These are phyloP conservation scores for Ceratobasidium sp. DNA, from an alignment of 1,284 basidiomycete genomes.

Conservation along the genomic window DNA sequence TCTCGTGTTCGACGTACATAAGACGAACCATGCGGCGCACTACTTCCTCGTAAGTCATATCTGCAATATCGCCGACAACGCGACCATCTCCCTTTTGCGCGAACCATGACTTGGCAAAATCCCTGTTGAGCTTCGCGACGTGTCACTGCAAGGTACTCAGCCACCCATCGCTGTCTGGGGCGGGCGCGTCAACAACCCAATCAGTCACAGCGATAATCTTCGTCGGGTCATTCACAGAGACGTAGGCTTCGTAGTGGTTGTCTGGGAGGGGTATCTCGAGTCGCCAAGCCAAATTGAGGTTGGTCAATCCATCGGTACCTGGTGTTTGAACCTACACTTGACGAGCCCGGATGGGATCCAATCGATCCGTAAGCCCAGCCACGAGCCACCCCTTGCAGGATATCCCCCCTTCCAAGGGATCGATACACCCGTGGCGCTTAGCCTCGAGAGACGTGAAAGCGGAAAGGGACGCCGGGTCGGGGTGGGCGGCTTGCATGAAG, in stretches of 20 bases:
- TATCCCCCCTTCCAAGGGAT: conserved; percentile 55
- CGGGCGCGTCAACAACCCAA: conserved; percentile 41
- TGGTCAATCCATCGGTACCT: neutral
- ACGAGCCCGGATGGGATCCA: conserved; percentile 35
- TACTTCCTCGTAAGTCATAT: conserved; percentile 99
- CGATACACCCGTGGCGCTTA: conserved; percentile 51
- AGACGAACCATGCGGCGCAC: conserved; percentile 87
- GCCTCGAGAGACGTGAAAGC: conserved; percentile 58
- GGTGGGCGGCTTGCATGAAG: conserved; percentile 77
- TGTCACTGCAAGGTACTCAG: conserved; percentile 53
- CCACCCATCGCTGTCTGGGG: conserved; percentile 30
- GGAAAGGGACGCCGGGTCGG: conserved; percentile 56
- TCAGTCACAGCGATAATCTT: conserved; percentile 41
- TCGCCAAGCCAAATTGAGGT: conserved; percentile 40
- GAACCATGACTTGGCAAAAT: conserved; percentile 98
- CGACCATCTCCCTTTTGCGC: conserved; percentile 89
- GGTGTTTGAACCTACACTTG: conserved; percentile 40
- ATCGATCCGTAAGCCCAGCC: conserved; percentile 6
- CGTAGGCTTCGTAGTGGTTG: conserved; percentile 41
- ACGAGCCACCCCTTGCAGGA: conserved; percentile 48
- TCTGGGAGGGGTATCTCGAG: conserved; percentile 40
- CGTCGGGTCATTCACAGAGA: conserved; percentile 38
- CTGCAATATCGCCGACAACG: conserved; percentile 83
- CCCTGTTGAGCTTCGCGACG: conserved; percentile 89
- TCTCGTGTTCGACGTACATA: conserved; percentile 91